Evolutionary conservation across 768 basidiomycete species (phyloP), one percentile per base, ranked within the genome.

Genomic region (Termitomyces sp.): DNA sequence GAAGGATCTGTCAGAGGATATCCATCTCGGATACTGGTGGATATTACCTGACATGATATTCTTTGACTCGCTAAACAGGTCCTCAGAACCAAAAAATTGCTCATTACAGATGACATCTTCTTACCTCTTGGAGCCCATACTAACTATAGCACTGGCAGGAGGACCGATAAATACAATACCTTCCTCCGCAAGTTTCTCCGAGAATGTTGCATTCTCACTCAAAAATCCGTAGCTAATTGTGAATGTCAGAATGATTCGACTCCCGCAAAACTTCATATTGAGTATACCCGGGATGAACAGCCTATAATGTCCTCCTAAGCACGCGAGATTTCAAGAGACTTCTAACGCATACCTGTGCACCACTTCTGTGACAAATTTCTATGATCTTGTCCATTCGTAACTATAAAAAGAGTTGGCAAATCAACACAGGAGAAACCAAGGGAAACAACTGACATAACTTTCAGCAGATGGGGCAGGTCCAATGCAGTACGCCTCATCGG

Each of bases 121-220:
- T 5, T 32, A 91, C 90, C 93, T 93, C 79, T 98, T 97, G 0
- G 92, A 95, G 1, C 95, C 95, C 95, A 97, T 98, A 65, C 88
- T 91, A 14, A 89, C 74, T 61, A 98, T 98, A 32, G 95, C 94
- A 64, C 81, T 82, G 0, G 89, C 81, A 2, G 95, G 91, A 16
- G 95, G 95, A 0, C 95, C 95, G 60, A 98, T 93, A 68, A 95
- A 97, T 3, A 89, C 83, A 61, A 98, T 84, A 0, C 92, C 91
- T 65, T 87, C 89, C 45, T 83, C 72, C n/a, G 85, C 82, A 12
- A 97, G 81, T 43, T 72, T 76, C 65, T 87, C 78, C 0, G 95
- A 85, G 66, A 98, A 98, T 22, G 72, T 72, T 5, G 94, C 87
- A 59, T 96, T 97, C 74, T 97, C 95, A 65, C 93, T 95, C 60